A percentile compares a stretch with the other conserved stretches of the same genome.
These are phyloP conservation scores for Ormosia emarginata DNA, from an alignment of 306 rosid species.

Conservation along the genomic window DNA sequence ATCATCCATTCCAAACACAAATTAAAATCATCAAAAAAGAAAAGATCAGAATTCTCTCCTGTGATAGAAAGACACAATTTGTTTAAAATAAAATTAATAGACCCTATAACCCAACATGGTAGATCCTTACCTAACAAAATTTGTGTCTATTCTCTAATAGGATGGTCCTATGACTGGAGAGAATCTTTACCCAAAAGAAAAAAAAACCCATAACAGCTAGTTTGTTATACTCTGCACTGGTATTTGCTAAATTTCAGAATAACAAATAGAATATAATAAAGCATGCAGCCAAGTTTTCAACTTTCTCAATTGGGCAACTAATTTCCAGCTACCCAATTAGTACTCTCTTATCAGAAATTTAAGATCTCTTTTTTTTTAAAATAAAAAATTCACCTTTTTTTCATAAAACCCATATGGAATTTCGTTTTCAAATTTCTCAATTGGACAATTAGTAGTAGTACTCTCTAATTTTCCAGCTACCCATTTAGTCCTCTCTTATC, in stretches of 20 bases:
- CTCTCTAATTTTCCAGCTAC: not conserved
- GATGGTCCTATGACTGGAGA: too few relatives aligned
- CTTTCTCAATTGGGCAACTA: not conserved
- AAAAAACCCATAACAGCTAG: not conserved
- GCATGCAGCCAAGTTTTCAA: not conserved
- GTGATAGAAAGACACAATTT: too few relatives aligned
- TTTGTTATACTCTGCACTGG: not conserved
- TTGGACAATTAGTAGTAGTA: too few relatives aligned
- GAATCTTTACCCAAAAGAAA: too few relatives aligned
- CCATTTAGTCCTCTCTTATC: not conserved
- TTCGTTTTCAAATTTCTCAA: not conserved
- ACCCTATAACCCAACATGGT: too few relatives aligned
- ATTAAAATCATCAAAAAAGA: not conserved
- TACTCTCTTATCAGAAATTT: not conserved
- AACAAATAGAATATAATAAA: not conserved
- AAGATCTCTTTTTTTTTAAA: not conserved
- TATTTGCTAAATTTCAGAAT: not conserved
- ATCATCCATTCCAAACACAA: constrained; percentile 21
- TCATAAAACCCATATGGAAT: not conserved
- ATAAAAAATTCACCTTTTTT: not conserved
- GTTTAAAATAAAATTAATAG: too few relatives aligned
- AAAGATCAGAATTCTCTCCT: not conserved
- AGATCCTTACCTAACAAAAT: too few relatives aligned
- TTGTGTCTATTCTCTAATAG: too few relatives aligned
- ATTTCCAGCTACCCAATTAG: not conserved